These are phyloP conservation scores for Neurospora sp. DNA, from an alignment of 495 filamentous ascomycete species.

Conservation along the genomic window DNA sequence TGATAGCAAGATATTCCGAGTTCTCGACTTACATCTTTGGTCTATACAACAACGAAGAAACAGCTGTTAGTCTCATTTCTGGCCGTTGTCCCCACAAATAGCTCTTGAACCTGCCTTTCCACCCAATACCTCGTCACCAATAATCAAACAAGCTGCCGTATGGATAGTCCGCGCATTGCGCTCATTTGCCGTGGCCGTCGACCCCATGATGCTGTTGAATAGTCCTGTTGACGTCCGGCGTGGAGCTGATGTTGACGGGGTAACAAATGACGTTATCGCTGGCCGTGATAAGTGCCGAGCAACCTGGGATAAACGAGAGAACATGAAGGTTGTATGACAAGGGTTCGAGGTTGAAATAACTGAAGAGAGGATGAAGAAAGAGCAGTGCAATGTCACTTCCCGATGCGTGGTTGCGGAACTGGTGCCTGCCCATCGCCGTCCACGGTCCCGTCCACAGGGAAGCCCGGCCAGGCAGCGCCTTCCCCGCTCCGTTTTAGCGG, in stretches of 20 bases:
- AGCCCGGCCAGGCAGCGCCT: not conserved
- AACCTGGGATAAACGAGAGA: conserved; percentile 61
- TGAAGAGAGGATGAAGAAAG: not conserved
- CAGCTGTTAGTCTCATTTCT: conserved; percentile 5
- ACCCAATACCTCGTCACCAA: conserved; percentile 93
- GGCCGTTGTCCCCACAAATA: not conserved
- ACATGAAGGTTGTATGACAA: conserved; percentile 41
- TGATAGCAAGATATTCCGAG: not conserved
- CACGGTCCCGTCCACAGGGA: not conserved
- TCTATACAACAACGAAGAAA: conserved; percentile 12
- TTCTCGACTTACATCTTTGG: conserved; percentile 20
- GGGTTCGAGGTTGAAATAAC: not conserved
- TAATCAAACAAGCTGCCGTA: conserved; percentile 89
- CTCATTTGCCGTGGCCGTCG: conserved; percentile 41
- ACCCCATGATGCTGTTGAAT: conserved; percentile 29
- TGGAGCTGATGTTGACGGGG: conserved; percentile 9
- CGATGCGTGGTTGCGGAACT: not conserved
- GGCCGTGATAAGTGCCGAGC: conserved; percentile 61
- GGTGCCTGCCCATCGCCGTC: not conserved
- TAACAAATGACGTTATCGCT: not conserved
- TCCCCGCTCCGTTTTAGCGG: not conserved
- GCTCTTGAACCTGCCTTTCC: conserved; percentile 59
- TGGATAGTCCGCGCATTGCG: conserved; percentile 57
- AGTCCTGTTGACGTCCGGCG: conserved; percentile 1
- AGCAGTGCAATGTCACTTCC: not conserved